These are phyloP conservation scores for Carex pumila DNA, from an alignment of 176 grass and related monocot species.

Conservation along the genomic window DNA sequence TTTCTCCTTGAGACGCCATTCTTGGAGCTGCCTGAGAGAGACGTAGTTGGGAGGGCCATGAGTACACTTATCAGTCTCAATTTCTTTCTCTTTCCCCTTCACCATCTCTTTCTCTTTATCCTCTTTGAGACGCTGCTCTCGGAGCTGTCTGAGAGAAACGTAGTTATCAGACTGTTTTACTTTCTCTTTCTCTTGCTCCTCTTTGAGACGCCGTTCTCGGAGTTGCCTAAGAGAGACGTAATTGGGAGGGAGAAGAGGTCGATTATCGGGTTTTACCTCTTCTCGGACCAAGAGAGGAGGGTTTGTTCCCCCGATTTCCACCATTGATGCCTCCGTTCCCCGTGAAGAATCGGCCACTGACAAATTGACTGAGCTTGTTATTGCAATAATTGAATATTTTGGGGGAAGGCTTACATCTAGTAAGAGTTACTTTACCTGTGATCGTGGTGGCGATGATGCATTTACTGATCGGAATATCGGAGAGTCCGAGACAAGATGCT, in stretches of 20 bases:
- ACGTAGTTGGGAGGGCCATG: neutral
- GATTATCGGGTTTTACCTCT: neutral
- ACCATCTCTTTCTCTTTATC: neutral
- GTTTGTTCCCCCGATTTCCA: neutral
- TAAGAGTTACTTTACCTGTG: neutral
- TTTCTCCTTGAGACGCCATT: neutral
- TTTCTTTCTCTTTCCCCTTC: neutral
- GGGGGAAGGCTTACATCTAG: neutral
- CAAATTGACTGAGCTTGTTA: neutral
- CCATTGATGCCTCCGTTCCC: conserved; percentile 6
- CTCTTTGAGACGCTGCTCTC: conserved; percentile 4
- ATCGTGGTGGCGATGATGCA: neutral
- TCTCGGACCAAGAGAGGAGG: neutral
- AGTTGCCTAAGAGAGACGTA: conserved; percentile 19
- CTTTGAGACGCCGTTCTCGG: conserved; percentile 14
- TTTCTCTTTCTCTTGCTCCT: neutral
- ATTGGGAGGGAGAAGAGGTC: conserved; percentile 9
- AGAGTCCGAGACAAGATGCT: neutral
- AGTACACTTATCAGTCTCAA: neutral
- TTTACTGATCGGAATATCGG: neutral
- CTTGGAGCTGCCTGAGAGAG: neutral
- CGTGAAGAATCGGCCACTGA: neutral
- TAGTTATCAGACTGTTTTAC: neutral
- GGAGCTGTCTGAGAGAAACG: conserved; percentile 15
- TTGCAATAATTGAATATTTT: neutral